phyloP scores from a whole-genome alignment of 352 stramenopile genomes.

The Thraustochytrium striatum region DNA sequence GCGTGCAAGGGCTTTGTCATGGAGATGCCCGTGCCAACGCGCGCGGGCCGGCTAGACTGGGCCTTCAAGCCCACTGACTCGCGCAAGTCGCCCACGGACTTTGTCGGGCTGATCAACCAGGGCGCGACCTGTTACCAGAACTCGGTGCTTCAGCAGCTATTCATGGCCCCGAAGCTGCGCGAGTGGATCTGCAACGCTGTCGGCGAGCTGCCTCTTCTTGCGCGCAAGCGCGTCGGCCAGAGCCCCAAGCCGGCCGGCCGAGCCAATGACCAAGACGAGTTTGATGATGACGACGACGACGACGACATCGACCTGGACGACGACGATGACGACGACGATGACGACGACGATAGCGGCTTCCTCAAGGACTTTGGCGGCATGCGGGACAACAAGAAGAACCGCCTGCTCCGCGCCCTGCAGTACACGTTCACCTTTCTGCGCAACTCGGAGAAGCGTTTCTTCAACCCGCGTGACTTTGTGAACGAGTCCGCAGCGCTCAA shows the following conservation, averaged over 20 bases:
- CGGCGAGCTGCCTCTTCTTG: conserved; percentile 63
- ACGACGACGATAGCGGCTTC: conserved; percentile 22
- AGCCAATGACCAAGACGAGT: too few species aligned
- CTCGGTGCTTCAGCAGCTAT: conserved; percentile 48
- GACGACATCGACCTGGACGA: background rate
- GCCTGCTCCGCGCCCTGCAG: conserved; percentile 34
- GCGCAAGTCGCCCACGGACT: conserved; percentile 37
- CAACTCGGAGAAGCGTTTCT: conserved; percentile 18
- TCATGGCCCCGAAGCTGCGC: conserved; percentile 42
- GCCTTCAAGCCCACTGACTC: conserved; percentile 31
- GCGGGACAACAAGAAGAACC: conserved; percentile 46
- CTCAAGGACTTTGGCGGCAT: conserved; percentile 25
- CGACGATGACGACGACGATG: conserved; percentile 35
- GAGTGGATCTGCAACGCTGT: conserved; percentile 47
- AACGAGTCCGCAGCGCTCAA: conserved; percentile 23
- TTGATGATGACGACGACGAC: background rate
- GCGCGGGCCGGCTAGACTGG: conserved; percentile 19
- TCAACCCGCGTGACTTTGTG: conserved; percentile 16
- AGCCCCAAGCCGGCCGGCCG: background rate
- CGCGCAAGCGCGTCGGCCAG: background rate
- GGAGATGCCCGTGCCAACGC: conserved; percentile 15
- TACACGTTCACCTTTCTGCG: conserved; percentile 44
- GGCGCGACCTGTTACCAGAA: conserved; percentile 50
- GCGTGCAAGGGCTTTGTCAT: background rate
- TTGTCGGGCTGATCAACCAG: conserved; percentile 52